Base-by-base conservation (phyloP, 371 early-diverging fungal genomes). In the Coelomomyces lativittatus region DNA sequence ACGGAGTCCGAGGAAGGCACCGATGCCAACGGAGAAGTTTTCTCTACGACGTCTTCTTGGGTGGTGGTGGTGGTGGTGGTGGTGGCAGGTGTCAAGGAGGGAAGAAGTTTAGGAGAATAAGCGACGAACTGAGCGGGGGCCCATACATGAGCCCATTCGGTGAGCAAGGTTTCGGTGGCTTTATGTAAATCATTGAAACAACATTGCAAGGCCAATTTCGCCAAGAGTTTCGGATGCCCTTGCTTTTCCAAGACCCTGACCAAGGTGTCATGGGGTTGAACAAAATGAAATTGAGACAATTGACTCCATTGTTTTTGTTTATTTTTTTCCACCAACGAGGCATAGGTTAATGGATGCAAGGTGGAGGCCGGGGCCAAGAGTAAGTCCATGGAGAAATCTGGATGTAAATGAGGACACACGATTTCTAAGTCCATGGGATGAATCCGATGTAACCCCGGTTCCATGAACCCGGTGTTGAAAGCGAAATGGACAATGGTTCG, bases 401-500 rank as follows among this genome's bases (percentile, higher is more conserved):
- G 9, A 25, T 2, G 9, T 25, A 39, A 28, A 52, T 63, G 62
- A 27, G 52, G 37, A 30, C 49, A 44, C 10, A 55, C 23, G n/a
- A 67, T 28, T 31, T 70, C 70, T 45, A 70, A 40, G 48, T 68
- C 68, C 27, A 39, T 29, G 1, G 49, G 43, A 4, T 44, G 53
- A 14, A 71, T 62, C n/a, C 70, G 57, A 33, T 69, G 64, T 36
- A 65, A 39, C 17, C 72, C 72, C 21, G 53, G 33, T 10, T 50
- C 47, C 7, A 72, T 67, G 47, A 72, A 72, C n/a, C 73, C 70
- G 12, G 68, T 61, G 44, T 72, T 54, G 51, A 72, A 72, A 5
- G 64, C 56, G 34, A 70, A 65, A 24, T 57, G 56, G 17, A 64
- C 55, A 49, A 72, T 54, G 1, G 73, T 70, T 4, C 32, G 14